Percentiles rank a stretch among this genome's conserved stretches.
phyloP scores from a whole-genome alignment of 1,139 yeast genomes.

The Debaryomyces sp. region DNA sequence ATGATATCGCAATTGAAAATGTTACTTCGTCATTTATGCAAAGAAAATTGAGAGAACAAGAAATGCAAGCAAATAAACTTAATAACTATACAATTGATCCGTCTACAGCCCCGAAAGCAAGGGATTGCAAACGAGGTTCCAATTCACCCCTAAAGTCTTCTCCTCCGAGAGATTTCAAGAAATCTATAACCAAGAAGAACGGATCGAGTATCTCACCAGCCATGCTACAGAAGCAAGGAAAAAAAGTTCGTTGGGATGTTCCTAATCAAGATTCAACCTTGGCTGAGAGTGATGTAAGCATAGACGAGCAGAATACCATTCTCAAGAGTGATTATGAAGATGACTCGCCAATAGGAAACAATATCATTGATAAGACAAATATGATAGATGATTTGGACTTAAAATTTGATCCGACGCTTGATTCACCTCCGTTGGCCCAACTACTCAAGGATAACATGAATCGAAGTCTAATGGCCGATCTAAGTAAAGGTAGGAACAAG shows the following conservation, averaged over 20 bases:
- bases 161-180: constrained; percentile 30
- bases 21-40: constrained; percentile 34
- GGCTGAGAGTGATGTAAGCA: constrained; percentile 31
- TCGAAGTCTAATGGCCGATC: constrained; percentile 7
- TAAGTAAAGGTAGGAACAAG: not conserved
- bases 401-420: constrained; percentile 31
- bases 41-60: constrained; percentile 21
- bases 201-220: constrained; percentile 16
- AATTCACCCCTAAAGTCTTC: constrained; percentile 34
- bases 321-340: constrained; percentile 29
- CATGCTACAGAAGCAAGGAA: constrained; percentile 15
- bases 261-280: constrained; percentile 34
- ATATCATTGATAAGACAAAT: constrained; percentile 17
- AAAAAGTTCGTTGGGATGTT: constrained; percentile 44
- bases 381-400: constrained; percentile 33
- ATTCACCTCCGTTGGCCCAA: constrained; percentile 31
- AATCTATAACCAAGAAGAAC: constrained; percentile 20
- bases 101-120: constrained; percentile 6
- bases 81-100: not conserved
- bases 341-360: constrained; percentile 30
- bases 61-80: constrained; percentile 6
- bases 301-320: constrained; percentile 23
- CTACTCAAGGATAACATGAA: constrained; percentile 2
- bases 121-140: constrained; percentile 27
- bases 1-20: constrained; percentile 36